Base-by-base conservation (phyloP, 306 rosid species). In the Arachis hypogaea region DNA sequence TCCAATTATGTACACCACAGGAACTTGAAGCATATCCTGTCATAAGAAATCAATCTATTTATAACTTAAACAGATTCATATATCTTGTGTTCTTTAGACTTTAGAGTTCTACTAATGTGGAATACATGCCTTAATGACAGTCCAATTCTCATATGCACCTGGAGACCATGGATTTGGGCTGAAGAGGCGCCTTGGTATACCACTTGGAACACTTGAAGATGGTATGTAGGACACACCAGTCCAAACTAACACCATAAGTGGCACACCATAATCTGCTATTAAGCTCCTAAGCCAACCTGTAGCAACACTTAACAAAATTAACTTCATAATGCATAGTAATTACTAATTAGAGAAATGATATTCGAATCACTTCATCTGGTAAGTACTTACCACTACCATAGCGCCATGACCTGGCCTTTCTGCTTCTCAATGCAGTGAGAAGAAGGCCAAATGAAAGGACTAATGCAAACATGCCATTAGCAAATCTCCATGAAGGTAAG, bases 91-190 rank as follows among this genome's bases (percentile, higher is more conserved):
- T 2, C 3, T 10, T 5, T 9, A 46, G 45, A 50, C 30, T 64
- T 4, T 12, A 44, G 45, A 73, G 72, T 70, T 59, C 38, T 72
- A 10, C 30, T 58, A 28, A 14, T n/a, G 16, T 5, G 3, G 18
- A 33, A 33, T 41, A 55, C 93, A 66, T 85, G 80, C 99, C 98
- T 92, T 90, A 59, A 94, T 64, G 43, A 95, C 96, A 45, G 96
- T 95, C 99, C 99, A 95, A 77, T 95, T 95, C 7, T 86, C 96
- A 29, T 95, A 95, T 46, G 99, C 99, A 77, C 99, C 99, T 7
- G 93, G 96, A 36, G 99, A 92, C 99, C 99, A 95, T 1, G 99
- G 99, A 71, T 95, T 90, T n/a, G 99, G 99, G 80, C 99, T 95
- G 72, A 87, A 84, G 54, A 95, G 94, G 38, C 99, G 88, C 83